Evolutionary conservation across 1,284 basidiomycete genomes (phyloP).

Genomic region (Caloboletus firmus): DNA sequence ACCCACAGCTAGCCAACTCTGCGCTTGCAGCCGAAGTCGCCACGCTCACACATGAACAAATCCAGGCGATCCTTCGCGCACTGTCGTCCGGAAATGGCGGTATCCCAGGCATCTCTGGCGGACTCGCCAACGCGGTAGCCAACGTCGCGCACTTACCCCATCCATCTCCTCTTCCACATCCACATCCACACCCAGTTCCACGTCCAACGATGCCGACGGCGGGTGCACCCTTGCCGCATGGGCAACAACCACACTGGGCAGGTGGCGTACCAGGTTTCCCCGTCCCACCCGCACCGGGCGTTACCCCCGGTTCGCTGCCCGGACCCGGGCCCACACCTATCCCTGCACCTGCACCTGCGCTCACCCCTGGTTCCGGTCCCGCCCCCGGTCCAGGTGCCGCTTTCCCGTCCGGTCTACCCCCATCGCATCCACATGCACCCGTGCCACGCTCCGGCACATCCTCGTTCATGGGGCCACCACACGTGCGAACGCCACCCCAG

Average conservation of each 20-base stretch:
- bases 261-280: constrained; percentile 20
- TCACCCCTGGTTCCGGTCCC: background rate
- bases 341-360: background rate
- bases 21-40: constrained; percentile 45
- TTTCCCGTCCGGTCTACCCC: constrained; percentile 15
- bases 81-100: constrained; percentile 37
- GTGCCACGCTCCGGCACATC: background rate
- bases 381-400: constrained; percentile 1
- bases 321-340: constrained; percentile 1
- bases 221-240: constrained; percentile 6
- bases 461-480: constrained; percentile 20
- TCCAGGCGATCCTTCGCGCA: constrained; percentile 54
- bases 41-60: constrained; percentile 60
- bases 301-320: constrained; percentile 4
- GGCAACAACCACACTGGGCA: constrained; percentile 26
- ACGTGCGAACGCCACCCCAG: constrained; percentile 20
- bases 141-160: constrained; percentile 24
- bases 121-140: constrained; percentile 33
- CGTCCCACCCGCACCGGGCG: constrained; percentile 1
- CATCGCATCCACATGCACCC: background rate
- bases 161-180: background rate
- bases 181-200: constrained; percentile 1
- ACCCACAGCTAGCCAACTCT: constrained; percentile 35
- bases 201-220: constrained; percentile 8
- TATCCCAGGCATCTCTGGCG: constrained; percentile 29